These are phyloP conservation scores for Solanum hybrid DNA, from an alignment of 305 asterid species.

Conservation along the genomic window DNA sequence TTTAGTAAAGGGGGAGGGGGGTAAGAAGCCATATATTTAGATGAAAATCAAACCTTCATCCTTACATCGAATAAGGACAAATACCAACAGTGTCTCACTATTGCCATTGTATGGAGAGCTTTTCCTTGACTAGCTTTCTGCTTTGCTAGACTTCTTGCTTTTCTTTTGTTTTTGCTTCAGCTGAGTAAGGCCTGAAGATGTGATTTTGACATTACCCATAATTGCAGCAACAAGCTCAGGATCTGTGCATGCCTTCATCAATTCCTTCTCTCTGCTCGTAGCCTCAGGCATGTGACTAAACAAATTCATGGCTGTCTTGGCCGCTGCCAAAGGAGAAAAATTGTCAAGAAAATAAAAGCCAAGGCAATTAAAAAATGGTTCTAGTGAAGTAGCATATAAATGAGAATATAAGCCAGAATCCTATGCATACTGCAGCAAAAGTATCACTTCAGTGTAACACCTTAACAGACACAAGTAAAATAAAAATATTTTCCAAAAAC, in stretches of 20 bases:
- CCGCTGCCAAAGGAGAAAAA: slow-evolving; percentile 46
- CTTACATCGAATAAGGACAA: background rate
- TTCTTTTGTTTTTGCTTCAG: slow-evolving; percentile 89
- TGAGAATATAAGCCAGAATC: background rate
- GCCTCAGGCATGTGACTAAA: slow-evolving; percentile 74
- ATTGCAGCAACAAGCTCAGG: slow-evolving; percentile 92
- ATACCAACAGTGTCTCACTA: background rate
- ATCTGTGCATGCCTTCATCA: slow-evolving; percentile 96
- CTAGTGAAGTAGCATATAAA: background rate
- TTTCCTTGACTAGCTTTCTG: slow-evolving; percentile 14
- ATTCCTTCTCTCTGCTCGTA: slow-evolving; percentile 72
- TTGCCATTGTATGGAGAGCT: background rate
- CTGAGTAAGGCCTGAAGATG: slow-evolving; percentile 95
- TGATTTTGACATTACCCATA: slow-evolving; percentile 74
- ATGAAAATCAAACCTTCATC: background rate
- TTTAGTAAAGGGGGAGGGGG: background rate
- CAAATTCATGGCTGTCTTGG: slow-evolving; percentile 77
- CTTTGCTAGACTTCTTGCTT: slow-evolving; percentile 60
- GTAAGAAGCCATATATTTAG: background rate
- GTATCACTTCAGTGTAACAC: background rate
- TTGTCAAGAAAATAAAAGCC: background rate
- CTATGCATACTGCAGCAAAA: background rate
- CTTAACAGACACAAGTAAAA: background rate
- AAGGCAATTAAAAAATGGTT: background rate
- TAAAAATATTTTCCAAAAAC: background rate